Percentiles rank a stretch among this genome's conserved stretches.
Conservation (phyloP, 148 eudicot species). For the Amaranthus palmeri region DNA sequence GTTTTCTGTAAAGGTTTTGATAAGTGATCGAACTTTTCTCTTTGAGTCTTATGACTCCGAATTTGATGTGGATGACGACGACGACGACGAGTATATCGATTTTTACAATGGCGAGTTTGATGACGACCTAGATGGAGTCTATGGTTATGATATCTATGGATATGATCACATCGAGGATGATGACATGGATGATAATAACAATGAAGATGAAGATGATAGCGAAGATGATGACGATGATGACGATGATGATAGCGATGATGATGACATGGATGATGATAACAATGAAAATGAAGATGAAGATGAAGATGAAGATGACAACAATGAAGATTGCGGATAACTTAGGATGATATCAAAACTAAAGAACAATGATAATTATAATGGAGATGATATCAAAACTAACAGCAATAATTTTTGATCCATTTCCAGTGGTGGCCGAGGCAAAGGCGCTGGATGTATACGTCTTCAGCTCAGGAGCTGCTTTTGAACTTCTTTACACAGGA, state of each 20-base stretch:
- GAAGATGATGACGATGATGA: conserved; percentile 20
- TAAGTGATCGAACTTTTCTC: conserved; percentile 24
- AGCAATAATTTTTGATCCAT: conserved; percentile 43
- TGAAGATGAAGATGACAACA: conserved; percentile 19
- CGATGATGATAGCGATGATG: conserved; percentile 8
- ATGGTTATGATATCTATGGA: conserved; percentile 1
- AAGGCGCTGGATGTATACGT: conserved; percentile 52
- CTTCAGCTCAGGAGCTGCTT: conserved; percentile 57
- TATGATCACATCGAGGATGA: not conserved
- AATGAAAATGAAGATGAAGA: conserved; percentile 12
- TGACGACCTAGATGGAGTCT: not conserved
- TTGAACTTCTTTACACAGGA: conserved; percentile 48
- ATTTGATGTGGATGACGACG: conserved; percentile 18
- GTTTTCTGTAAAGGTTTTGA: conserved; percentile 35
- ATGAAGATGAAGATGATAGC: not conserved
- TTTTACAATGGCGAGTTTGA: not conserved
- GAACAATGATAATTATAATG: conserved; percentile 22
- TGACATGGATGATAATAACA: conserved; percentile 14
- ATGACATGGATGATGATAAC: conserved; percentile 1
- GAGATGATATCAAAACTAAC: conserved; percentile 28
- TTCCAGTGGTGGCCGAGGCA: conserved; percentile 53
- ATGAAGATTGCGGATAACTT: not conserved
- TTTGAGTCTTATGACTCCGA: conserved; percentile 24
- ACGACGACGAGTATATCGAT: not conserved
- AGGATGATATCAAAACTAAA: conserved; percentile 17